These are phyloP conservation scores for Pyrus hybrid DNA, from an alignment of 331 rosid species.

Conservation along the genomic window DNA sequence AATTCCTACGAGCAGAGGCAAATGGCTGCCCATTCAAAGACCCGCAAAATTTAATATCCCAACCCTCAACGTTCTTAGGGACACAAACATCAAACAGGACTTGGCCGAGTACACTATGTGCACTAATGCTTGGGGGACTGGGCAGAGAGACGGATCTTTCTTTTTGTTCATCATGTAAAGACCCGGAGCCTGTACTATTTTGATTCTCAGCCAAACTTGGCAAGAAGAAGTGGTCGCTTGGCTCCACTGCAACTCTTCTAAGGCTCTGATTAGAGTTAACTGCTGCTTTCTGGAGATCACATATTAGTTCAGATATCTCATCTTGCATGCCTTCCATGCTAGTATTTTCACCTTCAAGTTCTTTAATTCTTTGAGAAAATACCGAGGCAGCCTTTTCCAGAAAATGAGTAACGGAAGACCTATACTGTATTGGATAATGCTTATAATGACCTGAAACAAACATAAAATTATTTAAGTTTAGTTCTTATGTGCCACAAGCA, in stretches of 20 bases:
- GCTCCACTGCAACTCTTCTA: constrained; percentile 74
- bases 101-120: constrained; percentile 79
- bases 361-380: constrained; percentile 39
- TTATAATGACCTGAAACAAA: constrained; percentile 60
- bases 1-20: constrained; percentile 51
- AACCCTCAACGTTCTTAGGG: constrained; percentile 83
- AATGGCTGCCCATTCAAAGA: constrained; percentile 56
- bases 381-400: constrained; percentile 57
- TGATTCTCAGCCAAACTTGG: constrained; percentile 63
- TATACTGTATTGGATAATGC: constrained; percentile 65
- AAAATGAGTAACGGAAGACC: constrained; percentile 54
- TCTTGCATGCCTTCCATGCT: constrained; percentile 44
- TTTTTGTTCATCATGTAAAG: constrained; percentile 49
- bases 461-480: neutral
- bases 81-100: constrained; percentile 80
- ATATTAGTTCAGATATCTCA: constrained; percentile 71
- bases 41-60: constrained; percentile 75
- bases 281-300: constrained; percentile 82
- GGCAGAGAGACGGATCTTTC: constrained; percentile 49
- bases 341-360: constrained; percentile 47
- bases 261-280: constrained; percentile 70
- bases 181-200: constrained; percentile 29
- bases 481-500: neutral
- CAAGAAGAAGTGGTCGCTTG: constrained; percentile 77
- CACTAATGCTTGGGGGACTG: constrained; percentile 60